Evolutionary conservation across 2,329 filamentous ascomycete genomes (phyloP), one percentile per base, ranked within the genome.

Genomic region (Chaetomium sp.): DNA sequence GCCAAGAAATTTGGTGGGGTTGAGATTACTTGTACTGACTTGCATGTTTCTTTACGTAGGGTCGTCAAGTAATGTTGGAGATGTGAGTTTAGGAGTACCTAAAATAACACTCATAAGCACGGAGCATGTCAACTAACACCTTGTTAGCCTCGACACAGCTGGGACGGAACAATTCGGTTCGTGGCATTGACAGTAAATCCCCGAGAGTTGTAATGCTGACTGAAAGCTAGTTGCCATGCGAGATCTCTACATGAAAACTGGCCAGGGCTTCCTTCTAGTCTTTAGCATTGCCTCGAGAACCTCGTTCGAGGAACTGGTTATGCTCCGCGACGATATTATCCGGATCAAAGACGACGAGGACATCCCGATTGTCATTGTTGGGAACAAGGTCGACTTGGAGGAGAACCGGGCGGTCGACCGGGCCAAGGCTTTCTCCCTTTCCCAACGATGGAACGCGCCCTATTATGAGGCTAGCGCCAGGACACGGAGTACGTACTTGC

Each of bases 101-200:
- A 12, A 38, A 9, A 50, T 54, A 53, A 33, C 54, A 43, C 58
- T 57, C 67, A 58, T 67, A 62, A 65, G 60, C 55, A 51, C 38
- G 32, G 45, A 9, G 19, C 35, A 27, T 54, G 19, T 49, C 19
- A 27, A 47, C 65, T 72, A 59, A 71, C 67, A 48, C 45, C 43
- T 44, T 53, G 50, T 56, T 67, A 89, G 86, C 68, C 82, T 95
- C 65, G 90, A 96, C 69, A 96, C 90, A 48, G 90, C 90, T 63
- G 90, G 90, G 57, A 95, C 90, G 62, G 90, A 95, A 70, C 90
- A 95, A 70, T 95, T 95, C 73, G 92, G 89, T 92, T 79, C 86
- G 47, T 41, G 41, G 50, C 14, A 33, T 37, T 27, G 11, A 7
- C 32, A 8, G n/a, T 27, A 9, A 8, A 8, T 27, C 35, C 8